Conservation (phyloP, 1,284 basidiomycete genomes). For the Ustilago vetiveriae region DNA sequence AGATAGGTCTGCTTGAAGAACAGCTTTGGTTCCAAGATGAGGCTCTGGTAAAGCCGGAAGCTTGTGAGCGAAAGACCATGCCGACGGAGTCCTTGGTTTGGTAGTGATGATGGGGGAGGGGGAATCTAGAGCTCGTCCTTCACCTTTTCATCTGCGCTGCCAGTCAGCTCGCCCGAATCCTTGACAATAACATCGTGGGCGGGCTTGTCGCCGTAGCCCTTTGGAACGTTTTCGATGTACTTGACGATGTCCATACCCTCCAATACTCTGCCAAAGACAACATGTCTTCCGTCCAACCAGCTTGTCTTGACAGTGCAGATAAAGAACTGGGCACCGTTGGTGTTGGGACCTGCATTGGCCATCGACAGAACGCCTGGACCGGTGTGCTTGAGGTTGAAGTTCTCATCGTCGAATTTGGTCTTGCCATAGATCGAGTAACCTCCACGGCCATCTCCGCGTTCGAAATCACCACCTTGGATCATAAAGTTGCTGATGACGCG, state of each 20-base stretch:
- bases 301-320: conserved; percentile 63
- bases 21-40: too few species aligned
- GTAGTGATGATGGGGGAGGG: too few species aligned
- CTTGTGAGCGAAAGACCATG: too few species aligned
- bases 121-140: conserved; percentile 59
- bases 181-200: conserved; percentile 50
- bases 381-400: conserved; percentile 62
- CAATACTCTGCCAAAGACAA: conserved; percentile 63
- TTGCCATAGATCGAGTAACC: conserved; percentile 64
- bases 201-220: conserved; percentile 57
- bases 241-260: conserved; percentile 63
- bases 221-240: conserved; percentile 60
- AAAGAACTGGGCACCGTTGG: conserved; percentile 66
- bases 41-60: too few species aligned
- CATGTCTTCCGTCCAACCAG: conserved; percentile 61
- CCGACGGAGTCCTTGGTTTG: too few species aligned
- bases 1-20: background rate
- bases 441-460: conserved; percentile 63
- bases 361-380: conserved; percentile 56
- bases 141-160: conserved; percentile 39
- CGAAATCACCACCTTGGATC: conserved; percentile 66
- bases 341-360: conserved; percentile 69
- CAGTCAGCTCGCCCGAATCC: conserved; percentile 57
- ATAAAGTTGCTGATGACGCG: conserved; percentile 75
- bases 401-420: conserved; percentile 58